These are phyloP conservation scores for Colletotrichum spinosum DNA, from an alignment of 2,329 filamentous ascomycete species.

Conservation along the genomic window DNA sequence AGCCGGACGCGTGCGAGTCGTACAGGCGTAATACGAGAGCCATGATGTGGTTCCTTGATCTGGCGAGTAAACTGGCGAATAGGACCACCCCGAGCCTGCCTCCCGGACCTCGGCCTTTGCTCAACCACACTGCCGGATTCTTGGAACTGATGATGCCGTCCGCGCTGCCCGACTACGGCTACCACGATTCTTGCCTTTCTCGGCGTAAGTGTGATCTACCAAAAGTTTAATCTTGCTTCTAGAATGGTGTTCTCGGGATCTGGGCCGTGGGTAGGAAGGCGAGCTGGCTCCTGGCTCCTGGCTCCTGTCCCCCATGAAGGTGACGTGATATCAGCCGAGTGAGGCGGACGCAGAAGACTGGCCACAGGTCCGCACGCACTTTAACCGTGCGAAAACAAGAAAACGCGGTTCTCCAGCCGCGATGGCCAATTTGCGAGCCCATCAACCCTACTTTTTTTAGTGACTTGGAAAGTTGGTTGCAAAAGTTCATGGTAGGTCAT, in stretches of 20 bases:
- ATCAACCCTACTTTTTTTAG: background rate
- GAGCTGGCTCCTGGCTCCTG: slow-evolving; percentile 16
- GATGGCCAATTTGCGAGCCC: too few relatives aligned
- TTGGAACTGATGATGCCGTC: background rate
- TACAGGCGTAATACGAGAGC: background rate
- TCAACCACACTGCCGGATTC: slow-evolving; percentile 14
- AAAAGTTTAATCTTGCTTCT: slow-evolving; percentile 27
- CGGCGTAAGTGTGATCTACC: slow-evolving; percentile 23
- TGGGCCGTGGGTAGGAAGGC: background rate
- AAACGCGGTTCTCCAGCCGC: too few relatives aligned
- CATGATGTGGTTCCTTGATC: background rate
- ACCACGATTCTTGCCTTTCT: background rate
- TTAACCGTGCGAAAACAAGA: too few relatives aligned
- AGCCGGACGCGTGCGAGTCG: slow-evolving; percentile 9
- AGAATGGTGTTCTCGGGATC: slow-evolving; percentile 26
- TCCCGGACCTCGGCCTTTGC: background rate
- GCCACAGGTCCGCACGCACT: background rate
- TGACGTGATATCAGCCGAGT: background rate
- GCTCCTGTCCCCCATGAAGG: background rate
- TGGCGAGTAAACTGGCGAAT: slow-evolving; percentile 10
- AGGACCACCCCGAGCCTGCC: background rate
- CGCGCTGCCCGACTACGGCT: background rate
- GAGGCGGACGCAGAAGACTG: background rate
- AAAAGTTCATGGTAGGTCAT: slow-evolving; percentile 6
- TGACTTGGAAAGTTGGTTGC: background rate